Evolutionary conservation across 495 filamentous ascomycete species (phyloP).

Genomic region (Parachaetomium inaequale): DNA sequence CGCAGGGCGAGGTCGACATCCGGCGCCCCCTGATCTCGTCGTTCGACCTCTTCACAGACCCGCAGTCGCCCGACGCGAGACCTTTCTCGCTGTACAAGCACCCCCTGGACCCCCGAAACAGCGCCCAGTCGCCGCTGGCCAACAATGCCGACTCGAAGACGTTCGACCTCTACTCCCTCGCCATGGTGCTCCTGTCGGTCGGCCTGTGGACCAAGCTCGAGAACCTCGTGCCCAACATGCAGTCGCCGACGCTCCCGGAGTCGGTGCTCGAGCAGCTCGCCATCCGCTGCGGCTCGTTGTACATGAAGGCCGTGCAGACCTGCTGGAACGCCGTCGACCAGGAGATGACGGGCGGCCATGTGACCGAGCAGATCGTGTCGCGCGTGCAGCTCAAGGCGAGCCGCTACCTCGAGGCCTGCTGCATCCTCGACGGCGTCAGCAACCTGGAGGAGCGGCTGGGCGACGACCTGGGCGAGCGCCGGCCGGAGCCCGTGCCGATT

Average conservation of each 20-base stretch:
- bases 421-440: conserved; percentile 49
- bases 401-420: conserved; percentile 49
- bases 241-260: conserved; percentile 37
- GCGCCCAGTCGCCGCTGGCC: conserved; percentile 48
- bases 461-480: conserved; percentile 35
- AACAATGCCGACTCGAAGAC: conserved; percentile 50
- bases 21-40: conserved; percentile 73
- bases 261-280: conserved; percentile 58
- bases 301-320: conserved; percentile 74
- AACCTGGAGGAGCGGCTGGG: conserved; percentile 45
- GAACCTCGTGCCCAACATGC: conserved; percentile 48
- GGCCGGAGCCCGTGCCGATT: conserved; percentile 10
- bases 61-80: conserved; percentile 44
- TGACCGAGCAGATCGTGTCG: conserved; percentile 41
- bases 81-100: conserved; percentile 65
- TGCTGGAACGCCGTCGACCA: conserved; percentile 76
- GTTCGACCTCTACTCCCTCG: conserved; percentile 81
- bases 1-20: conserved; percentile 55
- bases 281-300: conserved; percentile 70
- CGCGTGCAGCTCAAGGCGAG: conserved; percentile 41
- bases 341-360: conserved; percentile 45
- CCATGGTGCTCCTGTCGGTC: conserved; percentile 78
- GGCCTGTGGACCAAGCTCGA: conserved; percentile 82
- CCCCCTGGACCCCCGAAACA: conserved; percentile 64
- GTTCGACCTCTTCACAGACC: conserved; percentile 76